Base-by-base conservation (phyloP, 1,284 basidiomycete genomes). In the Cutaneotrichosporon curvatum region DNA sequence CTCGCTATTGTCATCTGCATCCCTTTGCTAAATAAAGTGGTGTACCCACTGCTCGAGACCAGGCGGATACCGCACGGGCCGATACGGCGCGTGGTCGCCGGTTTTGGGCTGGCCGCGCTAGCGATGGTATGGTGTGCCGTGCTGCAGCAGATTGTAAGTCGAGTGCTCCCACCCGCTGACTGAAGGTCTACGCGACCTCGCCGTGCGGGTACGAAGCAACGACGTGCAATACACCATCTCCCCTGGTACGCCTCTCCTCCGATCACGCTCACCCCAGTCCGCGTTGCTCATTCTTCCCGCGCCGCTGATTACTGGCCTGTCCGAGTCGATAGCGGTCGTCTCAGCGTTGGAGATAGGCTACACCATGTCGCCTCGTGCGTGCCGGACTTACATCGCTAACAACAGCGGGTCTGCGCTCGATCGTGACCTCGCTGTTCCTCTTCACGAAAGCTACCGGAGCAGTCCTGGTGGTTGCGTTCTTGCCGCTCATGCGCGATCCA, bases 131-230 rank as follows among this genome's bases (percentile, higher is more conserved):
- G 56, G 54, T 53, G 52, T 32, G 58, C 56, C 0, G 15, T 57
- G 5, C 22, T 62, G 2, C 60, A 62, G 42, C 33, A 47, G 18
- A 44, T 39, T 6, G 60, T 60, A 25, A 32, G 56, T 46, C 10
- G 22, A 21, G n/a, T n/a, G n/a, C n/a, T n/a, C n/a, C n/a, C n/a
- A n/a, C n/a, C 25, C 12, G 41, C 22, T 75, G 76, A 55, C 67
- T 69, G 64, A 62, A 68, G 57, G 74, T 77, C 45, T 76, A 76
- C 67, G 46, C 62, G 52, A 66, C 56, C 3, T 72, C 68, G 25
- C 65, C 69, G 0, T 76, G 75, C 51, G 74, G 74, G 15, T 61
- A 65, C 41, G n/a, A 48, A 14, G 57, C 59, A 11, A 61, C 57
- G 15, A 49, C 43, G 0, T 53, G 58, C 35, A 48, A 55, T 5